These are phyloP conservation scores for Starmerella tilneyi DNA, from an alignment of 805 yeast genomes.

Conservation along the genomic window DNA sequence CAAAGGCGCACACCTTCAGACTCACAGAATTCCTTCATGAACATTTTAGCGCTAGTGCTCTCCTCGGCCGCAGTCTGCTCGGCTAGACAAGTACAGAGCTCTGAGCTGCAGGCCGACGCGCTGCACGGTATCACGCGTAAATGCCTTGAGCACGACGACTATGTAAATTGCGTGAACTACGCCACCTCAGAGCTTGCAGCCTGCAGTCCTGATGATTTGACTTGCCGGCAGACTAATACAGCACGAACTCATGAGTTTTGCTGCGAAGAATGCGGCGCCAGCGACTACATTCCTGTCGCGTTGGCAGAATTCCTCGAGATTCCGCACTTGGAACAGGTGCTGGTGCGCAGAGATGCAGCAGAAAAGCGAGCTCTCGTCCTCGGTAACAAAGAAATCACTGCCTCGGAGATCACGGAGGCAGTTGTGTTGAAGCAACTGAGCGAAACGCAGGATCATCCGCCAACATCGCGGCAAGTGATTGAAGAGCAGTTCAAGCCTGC, in stretches of 20 bases:
- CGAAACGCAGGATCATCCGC: neutral
- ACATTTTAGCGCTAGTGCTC: neutral
- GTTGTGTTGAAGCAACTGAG: neutral
- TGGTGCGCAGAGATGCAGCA: neutral
- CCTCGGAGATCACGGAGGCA: neutral
- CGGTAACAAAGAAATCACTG: constrained; percentile 1
- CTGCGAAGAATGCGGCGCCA: neutral
- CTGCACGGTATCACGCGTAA: neutral
- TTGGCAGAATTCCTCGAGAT: neutral
- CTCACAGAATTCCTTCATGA: too few species aligned
- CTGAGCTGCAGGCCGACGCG: neutral
- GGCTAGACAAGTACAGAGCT: neutral
- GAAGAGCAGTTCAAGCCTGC: neutral
- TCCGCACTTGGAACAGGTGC: too few species aligned
- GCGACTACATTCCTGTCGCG: neutral
- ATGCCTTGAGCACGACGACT: neutral
- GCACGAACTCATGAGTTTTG: neutral
- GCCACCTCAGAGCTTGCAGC: neutral
- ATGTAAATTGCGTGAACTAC: neutral
- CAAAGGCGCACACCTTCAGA: too few species aligned
- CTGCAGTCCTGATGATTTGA: neutral
- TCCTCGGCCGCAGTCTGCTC: neutral
- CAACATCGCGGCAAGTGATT: neutral
- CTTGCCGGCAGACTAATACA: neutral
- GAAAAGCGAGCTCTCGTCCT: neutral